These are phyloP conservation scores for Alternaria metachromatica DNA, from an alignment of 2,329 filamentous ascomycete species.

Conservation along the genomic window DNA sequence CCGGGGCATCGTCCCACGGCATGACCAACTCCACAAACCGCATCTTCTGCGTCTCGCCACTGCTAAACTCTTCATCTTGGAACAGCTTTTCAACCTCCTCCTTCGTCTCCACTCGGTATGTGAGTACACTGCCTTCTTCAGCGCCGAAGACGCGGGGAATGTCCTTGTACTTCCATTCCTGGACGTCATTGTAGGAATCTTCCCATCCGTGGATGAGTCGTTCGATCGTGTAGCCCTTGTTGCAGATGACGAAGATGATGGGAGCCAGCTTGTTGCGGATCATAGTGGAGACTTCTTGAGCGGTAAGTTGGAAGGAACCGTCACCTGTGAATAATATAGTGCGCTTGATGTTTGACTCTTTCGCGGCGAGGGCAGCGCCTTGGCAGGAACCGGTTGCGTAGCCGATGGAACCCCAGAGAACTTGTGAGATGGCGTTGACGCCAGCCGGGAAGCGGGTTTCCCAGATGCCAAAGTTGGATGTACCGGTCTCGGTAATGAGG, in stretches of 20 bases:
- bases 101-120: conserved; percentile 72
- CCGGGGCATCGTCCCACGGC: conserved; percentile 78
- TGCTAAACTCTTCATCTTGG: conserved; percentile 65
- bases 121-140: conserved; percentile 62
- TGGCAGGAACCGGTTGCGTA: conserved; percentile 69
- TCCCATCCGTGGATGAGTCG: conserved; percentile 86
- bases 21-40: conserved; percentile 85
- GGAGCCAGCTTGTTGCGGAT: conserved; percentile 75
- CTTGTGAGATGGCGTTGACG: conserved; percentile 83
- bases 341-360: conserved; percentile 66
- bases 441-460: conserved; percentile 78
- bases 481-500: conserved; percentile 86
- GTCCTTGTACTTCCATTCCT: conserved; percentile 74
- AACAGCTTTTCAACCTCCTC: conserved; percentile 72
- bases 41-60: conserved; percentile 51
- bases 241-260: conserved; percentile 86
- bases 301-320: conserved; percentile 83
- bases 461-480: conserved; percentile 86
- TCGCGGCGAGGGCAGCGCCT: conserved; percentile 76
- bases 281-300: conserved; percentile 85
- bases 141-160: conserved; percentile 73
- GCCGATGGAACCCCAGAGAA: conserved; percentile 73
- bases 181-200: conserved; percentile 80
- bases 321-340: conserved; percentile 90
- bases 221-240: conserved; percentile 89